These are phyloP conservation scores for Stentor coeruleus DNA, from an alignment of 73 alveolate genomes.

Conservation along the genomic window DNA sequence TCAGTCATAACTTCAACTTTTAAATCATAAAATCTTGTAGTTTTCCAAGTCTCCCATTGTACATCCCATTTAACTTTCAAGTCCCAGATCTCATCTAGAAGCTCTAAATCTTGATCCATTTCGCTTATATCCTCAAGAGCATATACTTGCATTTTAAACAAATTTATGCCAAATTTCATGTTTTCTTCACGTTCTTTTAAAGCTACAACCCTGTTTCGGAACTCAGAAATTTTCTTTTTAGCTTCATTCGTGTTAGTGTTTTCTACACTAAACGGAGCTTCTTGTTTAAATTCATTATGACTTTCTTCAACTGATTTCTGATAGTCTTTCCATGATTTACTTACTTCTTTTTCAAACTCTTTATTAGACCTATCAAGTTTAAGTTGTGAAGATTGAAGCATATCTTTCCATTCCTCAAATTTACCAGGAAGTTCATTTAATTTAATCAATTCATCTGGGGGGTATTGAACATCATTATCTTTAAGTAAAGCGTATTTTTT, in stretches of 20 bases:
- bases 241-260: conserved; percentile 66
- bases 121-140: conserved; percentile 29
- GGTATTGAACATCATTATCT: conserved; percentile 46
- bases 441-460: conserved; percentile 52
- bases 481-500: conserved; percentile 71
- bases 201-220: conserved; percentile 42
- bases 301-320: conserved; percentile 74
- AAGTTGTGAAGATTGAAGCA: conserved; percentile 58
- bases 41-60: conserved; percentile 77
- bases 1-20: conserved; percentile 75
- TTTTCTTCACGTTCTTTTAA: conserved; percentile 74
- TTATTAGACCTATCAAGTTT: conserved; percentile 63
- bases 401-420: conserved; percentile 52
- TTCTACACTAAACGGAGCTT: conserved; percentile 81
- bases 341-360: conserved; percentile 66
- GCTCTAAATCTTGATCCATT: conserved; percentile 46
- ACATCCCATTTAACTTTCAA: conserved; percentile 89
- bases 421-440: conserved; percentile 40
- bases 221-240: conserved; percentile 57
- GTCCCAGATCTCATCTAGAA: conserved; percentile 78
- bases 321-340: conserved; percentile 74
- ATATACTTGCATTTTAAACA: conserved; percentile 65
- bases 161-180: conserved; percentile 83
- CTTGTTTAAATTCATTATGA: conserved; percentile 56
- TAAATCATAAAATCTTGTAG: conserved; percentile 71